phyloP scores from a whole-genome alignment of 2,329 filamentous ascomycete species.

The Coniochaeta sp. region DNA sequence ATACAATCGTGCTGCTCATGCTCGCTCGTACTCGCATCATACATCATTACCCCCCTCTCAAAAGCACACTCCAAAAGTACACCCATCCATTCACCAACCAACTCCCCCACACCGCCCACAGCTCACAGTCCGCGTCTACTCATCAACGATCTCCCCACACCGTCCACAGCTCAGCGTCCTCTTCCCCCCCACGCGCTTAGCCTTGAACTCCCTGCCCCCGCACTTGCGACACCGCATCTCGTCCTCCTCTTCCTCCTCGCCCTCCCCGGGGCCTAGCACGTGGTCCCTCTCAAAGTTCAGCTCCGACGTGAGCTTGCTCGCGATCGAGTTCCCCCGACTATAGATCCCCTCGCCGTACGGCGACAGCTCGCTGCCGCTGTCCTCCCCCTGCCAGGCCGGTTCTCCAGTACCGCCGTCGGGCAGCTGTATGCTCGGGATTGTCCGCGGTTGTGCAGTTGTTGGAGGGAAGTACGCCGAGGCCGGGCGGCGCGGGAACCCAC shows the following conservation, averaged over 20 bases:
- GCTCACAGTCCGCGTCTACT: background rate
- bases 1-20: too few species aligned
- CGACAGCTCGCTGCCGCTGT: background rate
- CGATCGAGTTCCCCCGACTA: constrained; percentile 25
- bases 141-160: constrained; percentile 31
- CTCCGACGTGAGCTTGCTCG: constrained; percentile 53
- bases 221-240: constrained; percentile 51
- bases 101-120: background rate
- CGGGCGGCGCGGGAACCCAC: background rate
- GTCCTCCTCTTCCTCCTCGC: constrained; percentile 34
- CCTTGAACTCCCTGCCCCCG: constrained; percentile 54
- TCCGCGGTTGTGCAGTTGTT: background rate
- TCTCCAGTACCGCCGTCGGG: background rate
- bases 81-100: too few species aligned
- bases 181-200: constrained; percentile 43
- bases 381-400: background rate
- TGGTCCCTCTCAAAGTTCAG: constrained; percentile 26
- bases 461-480: background rate
- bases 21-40: too few species aligned
- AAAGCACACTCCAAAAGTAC: too few species aligned
- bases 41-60: background rate
- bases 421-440: constrained; percentile 4
- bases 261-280: constrained; percentile 17
- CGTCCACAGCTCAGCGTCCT: constrained; percentile 55
- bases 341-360: background rate